Evolutionary conservation across 2,329 filamentous ascomycete species (phyloP), one percentile per base, ranked within the genome.

Genomic region (Penicillium sp.): DNA sequence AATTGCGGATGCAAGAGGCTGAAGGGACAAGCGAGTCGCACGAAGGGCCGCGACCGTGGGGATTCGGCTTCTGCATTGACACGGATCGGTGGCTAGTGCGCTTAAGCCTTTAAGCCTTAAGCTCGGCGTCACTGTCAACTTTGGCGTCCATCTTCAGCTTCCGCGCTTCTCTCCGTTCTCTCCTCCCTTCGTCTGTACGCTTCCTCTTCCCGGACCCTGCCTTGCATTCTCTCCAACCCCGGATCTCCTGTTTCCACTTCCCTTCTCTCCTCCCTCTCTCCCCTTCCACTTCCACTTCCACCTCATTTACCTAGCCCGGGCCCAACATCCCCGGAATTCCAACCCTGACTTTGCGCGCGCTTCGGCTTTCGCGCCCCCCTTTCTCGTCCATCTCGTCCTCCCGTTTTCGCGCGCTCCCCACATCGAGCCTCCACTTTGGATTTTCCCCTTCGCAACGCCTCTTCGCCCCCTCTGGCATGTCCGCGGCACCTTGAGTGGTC

Each of bases 391-490:
- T 32, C 36, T 39, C 9, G 21, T 33, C 31, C 25, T 19, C 35
- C 36, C 28, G 33, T 42, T 38, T 43, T 41, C 39, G 37, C n/a
- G 42, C 36, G 33, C 39, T 37, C 38, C 49, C 40, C n/a, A n/a
- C n/a, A n/a, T n/a, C 33, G 28, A 40, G 31, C 41, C 42, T 45
- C 42, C 43, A 45, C 43, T 51, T 46, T 53, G 50, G 45, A 52
- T 50, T 53, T 54, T 58, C 53, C 39, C 38, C 33, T 38, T 39
- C 51, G 56, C 54, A 50, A 44, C 43, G 42, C 46, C 45, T 41
- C 48, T 47, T 53, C 47, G 51, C 45, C 48, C 50, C 43, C 54
- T 56, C 53, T 59, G 59, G 58, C 57, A 62, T 58, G 56, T 50
- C 43, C 49, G 48, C 50, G 45, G 43, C 42, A 39, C 43, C 48